Evolutionary conservation across 345 rosid species (phyloP), one percentile per base, ranked within the genome.

Genomic region (Gossypium rotundifolium): DNA sequence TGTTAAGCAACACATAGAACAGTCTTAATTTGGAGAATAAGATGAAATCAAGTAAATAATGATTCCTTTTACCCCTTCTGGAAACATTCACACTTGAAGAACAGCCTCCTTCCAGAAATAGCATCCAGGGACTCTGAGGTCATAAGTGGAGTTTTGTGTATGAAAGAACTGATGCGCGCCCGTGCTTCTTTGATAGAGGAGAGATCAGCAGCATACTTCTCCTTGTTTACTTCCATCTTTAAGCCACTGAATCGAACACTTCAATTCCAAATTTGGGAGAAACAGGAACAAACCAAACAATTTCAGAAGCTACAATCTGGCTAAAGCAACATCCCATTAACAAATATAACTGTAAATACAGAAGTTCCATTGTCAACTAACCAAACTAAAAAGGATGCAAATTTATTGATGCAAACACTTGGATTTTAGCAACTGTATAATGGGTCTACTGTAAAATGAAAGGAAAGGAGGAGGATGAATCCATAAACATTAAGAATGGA

Each of bases 51-150:
- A 22, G 67, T 59, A 73, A 59, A 59, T 13, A 65, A 49, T 9
- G 2, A 57, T 60, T 45, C 77, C 42, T 53, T 87, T 88, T 77
- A 92, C 97, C 98, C 94, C 84, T 92, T 94, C 63, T 94, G 96
- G 76, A 88, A 90, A 78, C 93, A 90, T 85, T 92, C 98, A 78
- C 96, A 90, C 69, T 94, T 94, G 78, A 92, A 92, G 74, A 85
- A 94, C 46, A 94, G 79, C 75, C 45, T 85, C 86, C 86, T 89
- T 60, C 91, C 91, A 29, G 89, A 85, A 16, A 90, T 60, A 65
- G 76, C 75, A 83, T 91, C 81, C 17, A 94, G 84, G 44, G 94
- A 77, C 61, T 85, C 94, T 1, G 96, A 91, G 68, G 92, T 79
- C 61, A 94, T 76, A 27, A 94, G 90, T 6, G 96, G 94, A 67